Evolutionary conservation across 352 stramenopile genomes (phyloP).

Genomic region (Globisporangium nunn): DNA sequence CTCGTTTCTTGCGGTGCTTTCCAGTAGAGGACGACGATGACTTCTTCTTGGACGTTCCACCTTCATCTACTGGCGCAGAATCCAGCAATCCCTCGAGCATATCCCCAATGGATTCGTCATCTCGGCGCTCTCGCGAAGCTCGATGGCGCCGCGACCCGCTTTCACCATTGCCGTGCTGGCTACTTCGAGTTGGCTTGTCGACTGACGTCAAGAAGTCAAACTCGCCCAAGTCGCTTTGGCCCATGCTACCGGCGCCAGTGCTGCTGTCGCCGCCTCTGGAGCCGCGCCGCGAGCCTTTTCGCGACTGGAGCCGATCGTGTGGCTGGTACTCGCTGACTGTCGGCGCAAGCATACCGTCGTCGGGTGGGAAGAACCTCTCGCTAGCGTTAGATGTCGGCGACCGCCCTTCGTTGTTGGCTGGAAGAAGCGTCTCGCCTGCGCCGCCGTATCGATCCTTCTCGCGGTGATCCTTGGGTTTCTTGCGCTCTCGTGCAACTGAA

Average conservation of each 20-base stretch:
- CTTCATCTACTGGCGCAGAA: constrained; percentile 7
- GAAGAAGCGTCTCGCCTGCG: not conserved
- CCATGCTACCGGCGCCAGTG: constrained; percentile 2
- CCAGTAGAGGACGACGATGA: constrained; percentile 7
- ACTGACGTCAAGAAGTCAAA: constrained; percentile 26
- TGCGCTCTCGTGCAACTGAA: constrained; percentile 1
- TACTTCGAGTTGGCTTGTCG: not conserved
- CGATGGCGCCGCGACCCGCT: constrained; percentile 24
- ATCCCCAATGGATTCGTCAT: constrained; percentile 15
- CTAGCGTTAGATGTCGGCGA: constrained; percentile 3
- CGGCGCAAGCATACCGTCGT: constrained; percentile 35
- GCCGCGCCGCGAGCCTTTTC: constrained; percentile 59
- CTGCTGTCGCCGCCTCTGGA: constrained; percentile 25
- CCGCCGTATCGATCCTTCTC: constrained; percentile 2
- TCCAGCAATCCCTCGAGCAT: not conserved
- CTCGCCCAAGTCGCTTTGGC: constrained; percentile 29
- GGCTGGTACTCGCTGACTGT: constrained; percentile 50
- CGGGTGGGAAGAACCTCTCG: constrained; percentile 16
- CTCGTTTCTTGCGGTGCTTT: constrained; percentile 56
- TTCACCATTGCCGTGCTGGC: constrained; percentile 6
- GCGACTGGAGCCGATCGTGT: constrained; percentile 66
- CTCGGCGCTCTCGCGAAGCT: constrained; percentile 12
- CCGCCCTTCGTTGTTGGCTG: constrained; percentile 14
- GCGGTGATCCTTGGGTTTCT: constrained; percentile 5
- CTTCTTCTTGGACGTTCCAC: constrained; percentile 28